Conservation (phyloP, 768 basidiomycete species). For the Cantharellus anzutake region DNA sequence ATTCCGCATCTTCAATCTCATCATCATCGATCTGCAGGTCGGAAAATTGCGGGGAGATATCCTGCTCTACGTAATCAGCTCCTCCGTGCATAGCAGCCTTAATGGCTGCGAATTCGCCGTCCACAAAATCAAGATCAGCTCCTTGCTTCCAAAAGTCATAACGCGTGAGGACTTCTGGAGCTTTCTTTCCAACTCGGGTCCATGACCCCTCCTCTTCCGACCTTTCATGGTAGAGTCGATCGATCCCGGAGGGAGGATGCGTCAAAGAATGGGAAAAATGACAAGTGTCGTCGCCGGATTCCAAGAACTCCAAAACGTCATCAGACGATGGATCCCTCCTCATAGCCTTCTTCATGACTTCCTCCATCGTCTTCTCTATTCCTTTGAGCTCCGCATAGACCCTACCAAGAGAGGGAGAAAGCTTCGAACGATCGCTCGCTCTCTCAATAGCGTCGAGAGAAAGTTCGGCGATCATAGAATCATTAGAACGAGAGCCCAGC, state of each 20-base stretch:
- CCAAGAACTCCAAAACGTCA: not conserved
- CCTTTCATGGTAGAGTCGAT: conserved; percentile 14
- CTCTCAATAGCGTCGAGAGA: conserved; percentile 40
- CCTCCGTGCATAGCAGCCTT: too few species aligned
- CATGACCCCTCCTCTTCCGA: conserved; percentile 12
- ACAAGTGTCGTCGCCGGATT: not conserved
- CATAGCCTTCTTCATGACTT: conserved; percentile 23
- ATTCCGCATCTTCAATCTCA: too few species aligned
- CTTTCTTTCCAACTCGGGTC: not conserved
- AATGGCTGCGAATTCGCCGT: not conserved
- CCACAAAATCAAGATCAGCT: conserved; percentile 27
- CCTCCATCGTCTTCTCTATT: conserved; percentile 27
- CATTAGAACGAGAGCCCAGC: conserved; percentile 29
- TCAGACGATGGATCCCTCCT: not conserved
- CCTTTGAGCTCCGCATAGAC: conserved; percentile 25
- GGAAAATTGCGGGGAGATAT: too few species aligned
- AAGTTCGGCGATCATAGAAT: conserved; percentile 23
- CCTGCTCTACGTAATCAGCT: too few species aligned
- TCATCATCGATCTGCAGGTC: too few species aligned
- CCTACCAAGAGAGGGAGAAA: conserved; percentile 19
- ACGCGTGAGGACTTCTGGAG: conserved; percentile 20
- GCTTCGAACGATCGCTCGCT: conserved; percentile 22
- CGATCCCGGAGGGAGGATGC: conserved; percentile 32
- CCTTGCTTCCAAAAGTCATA: conserved; percentile 25
- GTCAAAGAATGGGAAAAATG: conserved; percentile 12